Conservation (phyloP, 495 filamentous ascomycete species). For the Trichoderma reesei region DNA sequence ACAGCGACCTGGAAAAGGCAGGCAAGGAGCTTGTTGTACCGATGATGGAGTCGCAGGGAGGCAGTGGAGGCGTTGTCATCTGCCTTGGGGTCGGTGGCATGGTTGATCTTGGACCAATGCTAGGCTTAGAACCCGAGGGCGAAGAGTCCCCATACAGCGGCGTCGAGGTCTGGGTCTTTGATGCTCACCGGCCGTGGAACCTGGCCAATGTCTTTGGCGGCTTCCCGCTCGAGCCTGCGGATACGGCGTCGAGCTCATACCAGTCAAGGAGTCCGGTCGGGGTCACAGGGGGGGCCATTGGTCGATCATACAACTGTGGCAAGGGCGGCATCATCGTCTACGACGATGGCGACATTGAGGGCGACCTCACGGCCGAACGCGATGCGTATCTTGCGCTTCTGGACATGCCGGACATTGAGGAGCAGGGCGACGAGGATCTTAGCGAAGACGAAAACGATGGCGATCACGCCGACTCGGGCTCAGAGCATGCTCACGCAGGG, state of each 20-base stretch:
- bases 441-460: conserved; percentile 37
- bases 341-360: conserved; percentile 94
- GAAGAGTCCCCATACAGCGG: conserved; percentile 52
- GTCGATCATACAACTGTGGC: conserved; percentile 59
- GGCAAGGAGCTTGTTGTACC: conserved; percentile 67
- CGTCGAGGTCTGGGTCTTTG: conserved; percentile 90
- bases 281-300: conserved; percentile 57
- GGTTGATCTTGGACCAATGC: conserved; percentile 66
- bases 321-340: conserved; percentile 82
- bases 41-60: conserved; percentile 72
- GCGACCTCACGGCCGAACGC: conserved; percentile 63
- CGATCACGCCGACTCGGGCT: conserved; percentile 19
- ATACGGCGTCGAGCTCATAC: conserved; percentile 34
- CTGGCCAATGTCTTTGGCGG: conserved; percentile 85
- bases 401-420: conserved; percentile 85
- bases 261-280: conserved; percentile 39
- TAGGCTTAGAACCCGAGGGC: conserved; percentile 54
- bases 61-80: conserved; percentile 75
- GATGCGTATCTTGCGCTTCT: conserved; percentile 73
- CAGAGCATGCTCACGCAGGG: conserved; percentile 24
- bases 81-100: conserved; percentile 89
- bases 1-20: conserved; percentile 73
- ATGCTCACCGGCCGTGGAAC: conserved; percentile 90
- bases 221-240: conserved; percentile 39
- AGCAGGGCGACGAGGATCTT: conserved; percentile 49